Percentiles rank a stretch among this genome's conserved stretches.
Evolutionary conservation across 2,329 filamentous ascomycete genomes (phyloP).

Genomic region (Diaporthe helianthi): DNA sequence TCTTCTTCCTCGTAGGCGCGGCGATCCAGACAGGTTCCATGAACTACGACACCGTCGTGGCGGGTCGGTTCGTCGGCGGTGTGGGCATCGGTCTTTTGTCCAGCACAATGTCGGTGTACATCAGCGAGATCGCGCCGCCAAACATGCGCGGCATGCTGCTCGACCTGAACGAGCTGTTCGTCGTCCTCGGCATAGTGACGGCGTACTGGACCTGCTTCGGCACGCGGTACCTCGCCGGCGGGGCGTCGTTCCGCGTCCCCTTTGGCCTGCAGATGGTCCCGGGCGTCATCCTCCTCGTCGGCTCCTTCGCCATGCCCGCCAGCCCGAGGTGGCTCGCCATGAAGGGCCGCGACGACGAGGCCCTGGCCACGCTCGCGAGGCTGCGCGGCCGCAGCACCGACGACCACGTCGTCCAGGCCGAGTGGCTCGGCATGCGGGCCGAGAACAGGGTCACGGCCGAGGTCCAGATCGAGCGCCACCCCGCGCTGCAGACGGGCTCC

Average conservation of each 20-base stretch:
- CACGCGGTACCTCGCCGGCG: slow-evolving; percentile 39
- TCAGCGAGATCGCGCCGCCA: slow-evolving; percentile 42
- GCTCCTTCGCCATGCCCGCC: slow-evolving; percentile 57
- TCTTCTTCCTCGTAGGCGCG: slow-evolving; percentile 61
- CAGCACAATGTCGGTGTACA: slow-evolving; percentile 48
- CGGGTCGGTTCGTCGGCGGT: slow-evolving; percentile 62
- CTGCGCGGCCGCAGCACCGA: slow-evolving; percentile 54
- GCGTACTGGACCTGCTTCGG: slow-evolving; percentile 41
- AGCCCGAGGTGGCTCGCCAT: slow-evolving; percentile 61
- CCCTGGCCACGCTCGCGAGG: slow-evolving; percentile 52
- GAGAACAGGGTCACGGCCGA: slow-evolving; percentile 55
- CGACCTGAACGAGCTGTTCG: slow-evolving; percentile 43
- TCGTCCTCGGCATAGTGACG: slow-evolving; percentile 44
- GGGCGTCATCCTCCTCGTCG: slow-evolving; percentile 43
- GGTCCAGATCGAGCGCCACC: slow-evolving; percentile 46
- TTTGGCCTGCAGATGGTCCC: slow-evolving; percentile 50
- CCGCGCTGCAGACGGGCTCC: slow-evolving; percentile 42
- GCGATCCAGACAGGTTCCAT: slow-evolving; percentile 59
- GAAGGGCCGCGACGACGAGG: slow-evolving; percentile 55
- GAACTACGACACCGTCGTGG: slow-evolving; percentile 55
- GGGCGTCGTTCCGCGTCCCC: slow-evolving; percentile 47
- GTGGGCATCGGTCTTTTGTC: slow-evolving; percentile 59
- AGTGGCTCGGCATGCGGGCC: slow-evolving; percentile 57
- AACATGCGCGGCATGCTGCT: slow-evolving; percentile 42
- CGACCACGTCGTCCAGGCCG: slow-evolving; percentile 52